Base-by-base conservation (phyloP, 768 basidiomycete genomes). In the Boletus fagicola region DNA sequence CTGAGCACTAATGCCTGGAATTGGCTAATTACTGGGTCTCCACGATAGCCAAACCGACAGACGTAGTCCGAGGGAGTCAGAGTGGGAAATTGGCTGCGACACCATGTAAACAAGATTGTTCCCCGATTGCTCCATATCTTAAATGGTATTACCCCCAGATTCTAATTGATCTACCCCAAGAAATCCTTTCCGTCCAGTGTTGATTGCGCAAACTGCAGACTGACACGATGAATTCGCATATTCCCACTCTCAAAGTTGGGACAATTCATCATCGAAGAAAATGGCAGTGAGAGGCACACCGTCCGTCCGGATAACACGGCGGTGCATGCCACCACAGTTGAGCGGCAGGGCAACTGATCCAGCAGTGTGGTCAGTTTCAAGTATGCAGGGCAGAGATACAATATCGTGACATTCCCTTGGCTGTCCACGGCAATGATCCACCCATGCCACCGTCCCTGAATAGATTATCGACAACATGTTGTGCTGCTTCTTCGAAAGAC, bases 301-400 rank as follows among this genome's bases (percentile, higher is more conserved):
- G 57, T 92, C 88, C 30, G 30, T 1, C 3, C 30, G 30, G 30
- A 30, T 30, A 30, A 30, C 30, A 30, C 30, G 89, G 28, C 91
- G 80, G 68, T 90, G 92, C 91, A 93, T 92, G 8, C 91, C 88
- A 24, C 79, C 75, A 63, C 84, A 88, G 68, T 92, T 92, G 59
- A 92, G 68, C 7, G 28, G 28, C 28, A 6, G 28, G 28, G 28
- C 5, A 6, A 28, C 5, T 28, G 28, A 6, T 6, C 30, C 30
- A 9, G 9, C 30, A 6, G 22, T 43, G 3, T 18, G 12, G n/a
- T 56, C 45, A 61, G 43, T 38, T 45, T 50, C 54, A 36, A 46
- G 18, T 49, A 9, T 16, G 36, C 2, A 28, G 28, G 28, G 4
- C 28, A 28, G 28, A 6, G 28, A 26, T 26, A 79, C 30, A 6